These are phyloP conservation scores for Chaetomium sp. DNA, from an alignment of 2,329 filamentous ascomycete species.

Conservation along the genomic window DNA sequence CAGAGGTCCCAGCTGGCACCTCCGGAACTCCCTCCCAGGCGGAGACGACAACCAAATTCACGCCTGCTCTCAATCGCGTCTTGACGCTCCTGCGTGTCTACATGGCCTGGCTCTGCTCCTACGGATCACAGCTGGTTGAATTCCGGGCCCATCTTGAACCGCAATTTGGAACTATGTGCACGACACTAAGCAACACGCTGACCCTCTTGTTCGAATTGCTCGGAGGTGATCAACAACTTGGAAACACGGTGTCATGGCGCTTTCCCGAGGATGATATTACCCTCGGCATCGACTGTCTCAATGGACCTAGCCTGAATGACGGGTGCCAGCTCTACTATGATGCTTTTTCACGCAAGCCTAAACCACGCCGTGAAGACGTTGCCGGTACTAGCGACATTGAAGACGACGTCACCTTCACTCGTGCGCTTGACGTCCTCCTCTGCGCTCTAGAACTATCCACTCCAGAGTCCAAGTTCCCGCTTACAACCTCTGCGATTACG, in stretches of 20 bases:
- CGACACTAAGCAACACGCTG: constrained; percentile 50
- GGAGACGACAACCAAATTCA: constrained; percentile 39
- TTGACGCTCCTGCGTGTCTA: constrained; percentile 57
- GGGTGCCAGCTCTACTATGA: constrained; percentile 46
- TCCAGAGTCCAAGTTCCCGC: constrained; percentile 43
- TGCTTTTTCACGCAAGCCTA: constrained; percentile 32
- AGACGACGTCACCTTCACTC: constrained; percentile 42
- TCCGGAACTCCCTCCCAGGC: constrained; percentile 20
- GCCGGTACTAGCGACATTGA: constrained; percentile 19
- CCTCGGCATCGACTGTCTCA: constrained; percentile 49
- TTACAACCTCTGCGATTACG: constrained; percentile 34
- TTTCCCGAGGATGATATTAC: constrained; percentile 54
- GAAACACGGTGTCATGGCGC: constrained; percentile 50
- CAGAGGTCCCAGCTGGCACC: constrained; percentile 45
- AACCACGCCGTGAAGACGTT: constrained; percentile 36
- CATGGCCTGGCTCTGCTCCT: constrained; percentile 55
- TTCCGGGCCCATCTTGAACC: constrained; percentile 50
- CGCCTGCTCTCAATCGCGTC: constrained; percentile 46
- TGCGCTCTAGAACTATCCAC: constrained; percentile 53
- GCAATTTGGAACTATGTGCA: constrained; percentile 51
- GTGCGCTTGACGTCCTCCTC: constrained; percentile 52
- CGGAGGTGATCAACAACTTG: constrained; percentile 42
- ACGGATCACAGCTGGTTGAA: constrained; percentile 50
- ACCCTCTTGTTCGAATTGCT: constrained; percentile 54
- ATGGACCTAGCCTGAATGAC: constrained; percentile 43